Evolutionary conservation across 1,284 basidiomycete species (phyloP).

Genomic region (Amylostereum chailletii): DNA sequence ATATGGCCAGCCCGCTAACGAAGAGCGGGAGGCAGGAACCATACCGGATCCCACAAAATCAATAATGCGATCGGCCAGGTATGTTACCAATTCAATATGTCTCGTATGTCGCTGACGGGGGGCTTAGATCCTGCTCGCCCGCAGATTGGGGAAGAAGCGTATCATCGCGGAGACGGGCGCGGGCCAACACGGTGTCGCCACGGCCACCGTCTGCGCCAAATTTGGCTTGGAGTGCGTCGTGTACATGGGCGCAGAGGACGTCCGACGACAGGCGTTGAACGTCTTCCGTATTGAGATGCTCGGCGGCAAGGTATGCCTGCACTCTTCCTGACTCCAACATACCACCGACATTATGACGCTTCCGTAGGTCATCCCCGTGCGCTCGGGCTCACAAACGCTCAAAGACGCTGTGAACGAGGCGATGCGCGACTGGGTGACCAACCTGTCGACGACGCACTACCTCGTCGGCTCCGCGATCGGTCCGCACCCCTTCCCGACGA

Average conservation of each 20-base stretch:
- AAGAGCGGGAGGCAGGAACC: slow-evolving; percentile 50
- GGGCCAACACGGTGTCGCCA: slow-evolving; percentile 98
- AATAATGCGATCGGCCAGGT: slow-evolving; percentile 92
- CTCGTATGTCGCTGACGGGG: slow-evolving; percentile 3
- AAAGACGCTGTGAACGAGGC: slow-evolving; percentile 99
- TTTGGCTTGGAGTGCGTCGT: slow-evolving; percentile 95
- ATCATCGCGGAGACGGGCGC: slow-evolving; percentile 99
- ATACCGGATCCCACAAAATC: slow-evolving; percentile 96
- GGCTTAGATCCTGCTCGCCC: slow-evolving; percentile 79
- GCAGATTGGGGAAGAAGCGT: slow-evolving; percentile 87
- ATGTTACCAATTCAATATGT: slow-evolving; percentile 11
- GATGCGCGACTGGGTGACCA: slow-evolving; percentile 97
- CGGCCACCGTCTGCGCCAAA: slow-evolving; percentile 95
- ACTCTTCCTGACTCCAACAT: neutral
- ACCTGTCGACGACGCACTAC: slow-evolving; percentile 91
- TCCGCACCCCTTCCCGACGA: slow-evolving; percentile 97
- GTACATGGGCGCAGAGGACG: slow-evolving; percentile 99
- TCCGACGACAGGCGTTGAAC: slow-evolving; percentile 90
- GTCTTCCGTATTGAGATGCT: slow-evolving; percentile 99
- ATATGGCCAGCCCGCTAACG: slow-evolving; percentile 4
- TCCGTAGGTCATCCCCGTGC: slow-evolving; percentile 80
- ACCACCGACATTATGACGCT: neutral
- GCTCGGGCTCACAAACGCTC: slow-evolving; percentile 89
- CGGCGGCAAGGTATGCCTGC: slow-evolving; percentile 66
- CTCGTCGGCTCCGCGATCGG: slow-evolving; percentile 96